A percentile compares a stretch with the other conserved stretches of the same genome.
phyloP scores from a whole-genome alignment of 768 basidiomycete species.

The Termitomyces sp. region DNA sequence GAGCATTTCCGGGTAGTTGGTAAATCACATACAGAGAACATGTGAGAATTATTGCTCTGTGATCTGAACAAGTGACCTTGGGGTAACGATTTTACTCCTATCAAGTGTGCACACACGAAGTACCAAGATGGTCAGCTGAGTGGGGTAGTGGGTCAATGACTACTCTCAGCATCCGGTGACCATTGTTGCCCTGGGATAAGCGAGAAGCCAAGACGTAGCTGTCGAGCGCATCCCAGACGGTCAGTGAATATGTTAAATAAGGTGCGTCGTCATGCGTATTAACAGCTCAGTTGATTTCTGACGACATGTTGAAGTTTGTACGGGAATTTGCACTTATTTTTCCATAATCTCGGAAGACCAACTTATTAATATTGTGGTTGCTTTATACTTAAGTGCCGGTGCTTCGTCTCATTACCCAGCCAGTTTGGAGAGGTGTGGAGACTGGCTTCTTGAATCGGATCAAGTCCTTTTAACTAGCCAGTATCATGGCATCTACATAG shows the following conservation, averaged over 20 bases:
- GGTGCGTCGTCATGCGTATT: not conserved
- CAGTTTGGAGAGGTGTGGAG: too few species aligned
- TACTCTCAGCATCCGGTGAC: not conserved
- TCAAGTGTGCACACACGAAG: not conserved
- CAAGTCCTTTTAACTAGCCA: not conserved
- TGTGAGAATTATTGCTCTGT: not conserved
- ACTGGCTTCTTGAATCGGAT: not conserved
- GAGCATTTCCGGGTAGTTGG: not conserved
- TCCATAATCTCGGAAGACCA: not conserved
- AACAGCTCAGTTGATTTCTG: too few species aligned
- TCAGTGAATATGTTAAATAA: not conserved
- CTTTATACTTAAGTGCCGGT: too few species aligned
- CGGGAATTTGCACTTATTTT: not conserved
- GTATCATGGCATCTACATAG: too few species aligned
- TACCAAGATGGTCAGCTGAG: not conserved
- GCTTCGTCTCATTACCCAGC: too few species aligned
- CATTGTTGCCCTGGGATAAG: not conserved
- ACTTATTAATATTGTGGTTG: too few species aligned
- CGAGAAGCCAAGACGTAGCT: not conserved
- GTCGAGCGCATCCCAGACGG: not conserved
- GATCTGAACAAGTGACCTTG: not conserved
- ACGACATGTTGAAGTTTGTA: too few species aligned
- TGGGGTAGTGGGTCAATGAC: not conserved
- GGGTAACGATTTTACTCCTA: not conserved
- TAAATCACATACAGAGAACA: not conserved